Percentiles rank a stretch among this genome's conserved stretches.
Evolutionary conservation across 2,329 filamentous ascomycete species (phyloP).

Genomic region (Macrophomina pseudophaseolina): DNA sequence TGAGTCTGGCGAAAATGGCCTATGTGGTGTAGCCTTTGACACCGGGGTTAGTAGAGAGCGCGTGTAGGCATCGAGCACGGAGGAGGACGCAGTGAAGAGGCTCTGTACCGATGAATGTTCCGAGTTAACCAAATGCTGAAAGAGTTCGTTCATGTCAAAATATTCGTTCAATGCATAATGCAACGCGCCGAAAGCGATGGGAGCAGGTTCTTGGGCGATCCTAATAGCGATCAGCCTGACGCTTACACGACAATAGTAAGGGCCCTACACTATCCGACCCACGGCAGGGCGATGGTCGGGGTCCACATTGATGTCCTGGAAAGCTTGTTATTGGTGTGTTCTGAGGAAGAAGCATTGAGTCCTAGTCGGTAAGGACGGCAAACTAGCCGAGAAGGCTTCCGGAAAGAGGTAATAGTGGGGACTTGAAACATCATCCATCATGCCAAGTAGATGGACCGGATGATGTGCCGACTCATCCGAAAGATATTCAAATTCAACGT

Average conservation of each 20-base stretch:
- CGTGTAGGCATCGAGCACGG: not conserved
- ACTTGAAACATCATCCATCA: conserved; percentile 19
- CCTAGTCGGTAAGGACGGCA: conserved; percentile 15
- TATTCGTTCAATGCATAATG: conserved; percentile 62
- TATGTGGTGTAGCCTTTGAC: conserved; percentile 37
- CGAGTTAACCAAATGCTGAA: conserved; percentile 59
- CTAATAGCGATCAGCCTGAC: conserved; percentile 19
- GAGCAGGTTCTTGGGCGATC: conserved; percentile 65
- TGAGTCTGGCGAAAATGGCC: conserved; percentile 53
- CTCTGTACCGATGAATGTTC: conserved; percentile 38
- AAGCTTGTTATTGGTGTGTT: conserved; percentile 10
- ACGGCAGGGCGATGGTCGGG: conserved; percentile 53
- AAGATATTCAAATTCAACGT: conserved; percentile 2
- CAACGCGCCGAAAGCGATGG: conserved; percentile 63
- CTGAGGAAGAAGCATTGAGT: not conserved
- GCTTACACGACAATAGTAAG: not conserved
- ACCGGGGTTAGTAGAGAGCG: conserved; percentile 29
- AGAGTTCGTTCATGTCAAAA: conserved; percentile 68
- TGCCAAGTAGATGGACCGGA: conserved; percentile 20
- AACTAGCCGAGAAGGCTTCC: conserved; percentile 36
- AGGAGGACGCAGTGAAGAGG: conserved; percentile 19
- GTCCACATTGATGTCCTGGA: conserved; percentile 42
- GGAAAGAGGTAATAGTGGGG: not conserved
- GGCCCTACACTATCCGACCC: conserved; percentile 58
- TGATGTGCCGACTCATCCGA: conserved; percentile 22